Base-by-base conservation (phyloP, 805 yeast species). In the Clavispora phyllophila region DNA sequence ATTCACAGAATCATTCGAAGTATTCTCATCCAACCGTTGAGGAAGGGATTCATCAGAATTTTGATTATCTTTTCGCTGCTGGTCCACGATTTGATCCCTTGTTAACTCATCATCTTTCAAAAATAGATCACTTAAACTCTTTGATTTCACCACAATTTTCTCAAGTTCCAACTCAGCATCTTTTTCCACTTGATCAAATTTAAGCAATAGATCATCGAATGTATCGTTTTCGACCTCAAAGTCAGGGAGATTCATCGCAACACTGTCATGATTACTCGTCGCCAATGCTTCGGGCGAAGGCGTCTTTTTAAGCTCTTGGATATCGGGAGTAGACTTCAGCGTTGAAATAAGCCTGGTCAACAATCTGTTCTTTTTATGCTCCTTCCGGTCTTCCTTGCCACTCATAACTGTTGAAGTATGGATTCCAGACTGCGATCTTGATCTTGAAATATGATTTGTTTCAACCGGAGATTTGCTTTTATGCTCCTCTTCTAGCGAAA, bases 31-130 rank as follows among this genome's bases (percentile, higher is more conserved):
- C 6, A 41, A 27, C n/a, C 36, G 32, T 14, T 43, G 41, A 7
- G 49, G 46, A 14, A 53, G 42, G 10, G 49, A 49, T 9, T 53
- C 56, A 23, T 40, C 50, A 3, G 55, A 52, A n/a, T 32, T 28
- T 5, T 43, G 45, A 13, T 37, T 43, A 33, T 69, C 73, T 34
- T 58, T 63, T 15, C 55, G 43, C 45, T 66, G 65, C 43, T 63
- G 72, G 46, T 69, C 72, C 27, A 56, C 60, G 40, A 69, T 70
- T 45, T 69, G 74, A 26, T 61, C 73, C 26, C 50, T 53, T 1
- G 73, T 63, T 44, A 70, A 58, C 43, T 70, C 75, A 41, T 69
- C 75, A 50, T 70, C 75, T 40, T 56, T 61, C 37, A 69, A 57
- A 45, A 70, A 66, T 14, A 58, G 54, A 35, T 56, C 59, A 20